Conservation (phyloP, 345 rosid genomes). For the Geranium brycei region DNA sequence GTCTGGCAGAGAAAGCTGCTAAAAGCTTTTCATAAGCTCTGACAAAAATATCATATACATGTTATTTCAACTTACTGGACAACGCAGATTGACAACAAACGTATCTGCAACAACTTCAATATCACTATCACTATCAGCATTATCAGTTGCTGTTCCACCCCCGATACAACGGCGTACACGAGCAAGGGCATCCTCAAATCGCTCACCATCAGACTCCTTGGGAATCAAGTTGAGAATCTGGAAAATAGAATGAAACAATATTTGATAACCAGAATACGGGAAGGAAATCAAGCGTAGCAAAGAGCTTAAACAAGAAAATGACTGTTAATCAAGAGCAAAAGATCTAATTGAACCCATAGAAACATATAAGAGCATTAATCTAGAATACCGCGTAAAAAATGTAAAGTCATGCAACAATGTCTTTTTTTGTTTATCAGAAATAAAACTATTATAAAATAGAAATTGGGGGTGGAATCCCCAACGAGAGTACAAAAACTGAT, state of each 20-base stretch:
- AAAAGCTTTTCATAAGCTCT: not conserved
- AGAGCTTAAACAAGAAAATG: too few relatives aligned
- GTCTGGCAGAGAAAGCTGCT: not conserved
- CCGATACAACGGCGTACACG: conserved; percentile 80
- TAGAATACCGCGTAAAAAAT: too few relatives aligned
- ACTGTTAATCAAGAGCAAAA: too few relatives aligned
- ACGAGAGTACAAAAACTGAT: too few relatives aligned
- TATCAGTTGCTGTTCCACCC: conserved; percentile 54
- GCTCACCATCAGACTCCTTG: conserved; percentile 63
- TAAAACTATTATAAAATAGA: too few relatives aligned
- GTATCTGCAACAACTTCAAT: conserved; percentile 88
- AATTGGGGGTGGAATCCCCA: too few relatives aligned
- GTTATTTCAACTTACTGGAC: conserved; percentile 61
- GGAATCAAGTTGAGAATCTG: conserved; percentile 76
- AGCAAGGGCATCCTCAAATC: conserved; percentile 59
- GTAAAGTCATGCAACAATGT: too few relatives aligned
- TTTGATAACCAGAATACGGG: conserved; percentile 3
- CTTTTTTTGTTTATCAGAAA: too few relatives aligned
- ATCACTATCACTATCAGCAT: conserved; percentile 83
- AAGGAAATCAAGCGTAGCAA: conserved; percentile 26
- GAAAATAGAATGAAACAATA: conserved; percentile 10
- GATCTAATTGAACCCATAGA: too few relatives aligned
- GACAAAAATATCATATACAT: not conserved
- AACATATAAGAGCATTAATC: too few relatives aligned
- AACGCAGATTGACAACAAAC: conserved; percentile 67